Evolutionary conservation across 305 asterid genomes (phyloP).

Genomic region (Fraxinus angustifolia): DNA sequence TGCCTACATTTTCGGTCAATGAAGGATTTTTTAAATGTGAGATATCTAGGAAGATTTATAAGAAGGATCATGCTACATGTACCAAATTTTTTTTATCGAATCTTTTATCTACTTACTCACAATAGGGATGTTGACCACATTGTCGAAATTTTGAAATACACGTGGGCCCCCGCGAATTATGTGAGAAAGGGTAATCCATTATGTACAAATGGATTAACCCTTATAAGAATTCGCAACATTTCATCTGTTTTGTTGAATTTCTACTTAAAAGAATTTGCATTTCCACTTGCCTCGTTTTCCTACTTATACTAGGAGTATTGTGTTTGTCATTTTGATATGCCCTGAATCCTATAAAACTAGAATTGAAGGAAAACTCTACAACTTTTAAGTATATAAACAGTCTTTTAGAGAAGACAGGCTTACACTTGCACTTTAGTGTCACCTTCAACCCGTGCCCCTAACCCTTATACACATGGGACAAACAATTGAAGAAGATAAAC

Average conservation of each 20-base stretch:
- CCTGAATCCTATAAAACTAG: neutral
- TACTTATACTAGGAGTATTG: neutral
- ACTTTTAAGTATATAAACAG: neutral
- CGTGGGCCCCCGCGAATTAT: too few relatives aligned
- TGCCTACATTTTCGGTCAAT: neutral
- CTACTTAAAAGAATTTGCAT: neutral
- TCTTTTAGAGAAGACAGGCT: neutral
- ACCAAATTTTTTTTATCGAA: too few relatives aligned
- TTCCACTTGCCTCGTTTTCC: neutral
- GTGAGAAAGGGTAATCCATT: too few relatives aligned
- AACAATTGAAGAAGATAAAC: neutral
- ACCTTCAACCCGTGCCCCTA: neutral
- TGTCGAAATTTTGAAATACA: too few relatives aligned
- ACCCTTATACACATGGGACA: neutral
- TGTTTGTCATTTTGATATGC: conserved; percentile 6
- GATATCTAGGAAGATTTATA: neutral
- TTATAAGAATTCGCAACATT: neutral
- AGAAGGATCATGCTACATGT: neutral
- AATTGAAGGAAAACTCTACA: neutral
- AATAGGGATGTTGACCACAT: too few relatives aligned
- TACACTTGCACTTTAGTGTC: neutral
- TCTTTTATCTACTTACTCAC: too few relatives aligned
- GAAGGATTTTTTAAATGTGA: neutral
- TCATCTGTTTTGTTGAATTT: neutral
- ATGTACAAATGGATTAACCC: too few relatives aligned